Evolutionary conservation across 2,329 filamentous ascomycete species (phyloP).

Genomic region (Trichoderma endophyticum): DNA sequence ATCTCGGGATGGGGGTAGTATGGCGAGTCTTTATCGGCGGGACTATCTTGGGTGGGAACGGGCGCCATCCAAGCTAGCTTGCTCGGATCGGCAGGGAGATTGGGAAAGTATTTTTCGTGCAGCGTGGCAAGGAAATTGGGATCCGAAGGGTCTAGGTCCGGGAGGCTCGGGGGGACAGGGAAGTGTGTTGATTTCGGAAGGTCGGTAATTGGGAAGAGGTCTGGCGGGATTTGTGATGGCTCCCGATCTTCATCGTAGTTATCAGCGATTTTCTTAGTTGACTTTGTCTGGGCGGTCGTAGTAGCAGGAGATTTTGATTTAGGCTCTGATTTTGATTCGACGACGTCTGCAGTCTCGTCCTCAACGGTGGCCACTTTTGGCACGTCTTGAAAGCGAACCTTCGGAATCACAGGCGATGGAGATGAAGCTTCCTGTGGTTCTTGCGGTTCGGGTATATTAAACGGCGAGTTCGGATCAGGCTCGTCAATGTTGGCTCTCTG

Average conservation of each 20-base stretch:
- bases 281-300: background rate
- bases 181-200: slow-evolving; percentile 56
- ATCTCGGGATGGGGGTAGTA: slow-evolving; percentile 79
- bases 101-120: slow-evolving; percentile 90
- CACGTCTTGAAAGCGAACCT: slow-evolving; percentile 37
- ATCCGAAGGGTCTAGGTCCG: slow-evolving; percentile 78
- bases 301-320: background rate
- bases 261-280: slow-evolving; percentile 29
- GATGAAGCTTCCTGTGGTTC: background rate
- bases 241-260: slow-evolving; percentile 43
- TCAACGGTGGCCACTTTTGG: slow-evolving; percentile 24
- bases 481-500: slow-evolving; percentile 74
- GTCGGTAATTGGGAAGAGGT: slow-evolving; percentile 43
- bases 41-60: slow-evolving; percentile 59
- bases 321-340: slow-evolving; percentile 4
- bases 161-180: slow-evolving; percentile 51
- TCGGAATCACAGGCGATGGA: slow-evolving; percentile 23
- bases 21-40: slow-evolving; percentile 66
- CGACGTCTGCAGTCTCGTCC: background rate
- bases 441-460: slow-evolving; percentile 35
- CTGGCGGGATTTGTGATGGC: slow-evolving; percentile 39
- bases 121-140: slow-evolving; percentile 80
- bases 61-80: slow-evolving; percentile 89
- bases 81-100: slow-evolving; percentile 77
- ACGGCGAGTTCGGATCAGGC: slow-evolving; percentile 40